A percentile compares a stretch with the other conserved stretches of the same genome.
Conservation (phyloP, 352 stramenopile species). For the Phytopythium aichiense region DNA sequence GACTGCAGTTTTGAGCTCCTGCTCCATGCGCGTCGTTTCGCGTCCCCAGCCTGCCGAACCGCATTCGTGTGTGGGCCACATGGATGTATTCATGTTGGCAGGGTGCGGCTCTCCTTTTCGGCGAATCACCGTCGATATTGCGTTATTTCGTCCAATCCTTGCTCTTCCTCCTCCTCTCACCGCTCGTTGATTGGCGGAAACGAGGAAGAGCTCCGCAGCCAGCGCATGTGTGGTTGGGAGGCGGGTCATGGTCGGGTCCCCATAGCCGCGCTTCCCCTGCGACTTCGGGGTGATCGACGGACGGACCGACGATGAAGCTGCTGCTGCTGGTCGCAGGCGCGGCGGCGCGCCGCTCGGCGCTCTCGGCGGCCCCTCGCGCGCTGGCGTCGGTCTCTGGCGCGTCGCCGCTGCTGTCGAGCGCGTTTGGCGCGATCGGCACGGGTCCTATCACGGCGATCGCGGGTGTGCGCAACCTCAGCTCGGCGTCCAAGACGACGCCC, state of each 20-base stretch:
- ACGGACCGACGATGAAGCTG: conserved; percentile 36
- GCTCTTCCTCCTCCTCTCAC: too few species aligned
- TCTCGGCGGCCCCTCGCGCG: conserved; percentile 10
- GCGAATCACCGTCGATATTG: neutral
- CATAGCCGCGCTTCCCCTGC: conserved; percentile 10
- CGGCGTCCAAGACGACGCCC: neutral
- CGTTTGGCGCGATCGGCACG: neutral
- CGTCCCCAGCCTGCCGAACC: neutral
- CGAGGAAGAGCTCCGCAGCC: neutral
- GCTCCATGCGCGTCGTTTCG: neutral
- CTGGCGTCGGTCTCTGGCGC: conserved; percentile 1
- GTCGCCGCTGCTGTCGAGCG: conserved; percentile 10
- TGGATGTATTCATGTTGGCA: neutral
- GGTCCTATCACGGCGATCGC: conserved; percentile 3
- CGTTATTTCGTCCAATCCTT: neutral
- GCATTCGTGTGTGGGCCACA: neutral
- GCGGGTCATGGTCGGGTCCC: neutral
- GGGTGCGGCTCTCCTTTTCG: neutral
- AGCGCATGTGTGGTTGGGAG: conserved; percentile 4
- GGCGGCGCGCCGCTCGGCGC: conserved; percentile 16
- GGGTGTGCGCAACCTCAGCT: conserved; percentile 18
- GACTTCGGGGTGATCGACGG: conserved; percentile 8
- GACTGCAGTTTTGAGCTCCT: neutral
- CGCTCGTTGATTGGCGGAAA: conserved; percentile 7
- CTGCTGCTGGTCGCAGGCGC: conserved; percentile 31